Evolutionary conservation across 352 stramenopile genomes (phyloP).

Genomic region (Lagenidium sp.): DNA sequence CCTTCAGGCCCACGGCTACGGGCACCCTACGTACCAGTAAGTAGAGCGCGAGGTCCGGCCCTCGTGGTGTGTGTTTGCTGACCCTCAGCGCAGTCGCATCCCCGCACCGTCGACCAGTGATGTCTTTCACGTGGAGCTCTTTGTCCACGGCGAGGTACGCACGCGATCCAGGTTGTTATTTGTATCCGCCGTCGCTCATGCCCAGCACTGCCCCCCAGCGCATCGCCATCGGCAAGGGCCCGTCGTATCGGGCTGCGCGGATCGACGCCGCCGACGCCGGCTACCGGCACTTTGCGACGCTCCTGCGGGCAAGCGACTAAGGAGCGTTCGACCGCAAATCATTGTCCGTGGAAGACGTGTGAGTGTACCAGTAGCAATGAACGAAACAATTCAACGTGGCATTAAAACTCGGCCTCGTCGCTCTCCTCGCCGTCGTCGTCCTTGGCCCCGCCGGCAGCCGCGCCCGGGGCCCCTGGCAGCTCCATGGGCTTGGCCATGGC

Average conservation of each 20-base stretch:
- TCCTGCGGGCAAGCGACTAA: constrained; percentile 8
- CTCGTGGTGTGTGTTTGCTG: not conserved
- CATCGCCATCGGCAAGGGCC: constrained; percentile 31
- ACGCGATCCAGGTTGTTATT: not conserved
- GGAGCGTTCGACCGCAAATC: no score
- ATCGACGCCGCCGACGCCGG: constrained; percentile 38
- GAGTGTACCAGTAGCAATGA: no score
- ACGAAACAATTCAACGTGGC: not conserved
- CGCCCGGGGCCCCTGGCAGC: constrained; percentile 18
- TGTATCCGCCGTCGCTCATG: not conserved
- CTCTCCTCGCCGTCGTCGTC: constrained; percentile 74
- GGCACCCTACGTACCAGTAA: constrained; percentile 62
- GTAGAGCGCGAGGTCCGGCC: constrained; percentile 1
- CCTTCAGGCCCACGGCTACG: constrained; percentile 51
- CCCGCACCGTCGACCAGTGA: constrained; percentile 32
- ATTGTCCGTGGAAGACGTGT: no score
- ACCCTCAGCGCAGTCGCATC: constrained; percentile 28
- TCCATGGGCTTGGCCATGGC: constrained; percentile 61
- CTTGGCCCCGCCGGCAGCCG: constrained; percentile 12
- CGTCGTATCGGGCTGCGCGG: constrained; percentile 57
- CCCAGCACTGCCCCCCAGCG: no score
- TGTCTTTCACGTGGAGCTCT: constrained; percentile 39
- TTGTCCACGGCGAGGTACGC: constrained; percentile 52
- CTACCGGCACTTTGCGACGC: constrained; percentile 32
- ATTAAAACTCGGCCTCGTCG: constrained; percentile 80